Evolutionary conservation across 331 rosid genomes (phyloP).

Genomic region (Acacia concinna): DNA sequence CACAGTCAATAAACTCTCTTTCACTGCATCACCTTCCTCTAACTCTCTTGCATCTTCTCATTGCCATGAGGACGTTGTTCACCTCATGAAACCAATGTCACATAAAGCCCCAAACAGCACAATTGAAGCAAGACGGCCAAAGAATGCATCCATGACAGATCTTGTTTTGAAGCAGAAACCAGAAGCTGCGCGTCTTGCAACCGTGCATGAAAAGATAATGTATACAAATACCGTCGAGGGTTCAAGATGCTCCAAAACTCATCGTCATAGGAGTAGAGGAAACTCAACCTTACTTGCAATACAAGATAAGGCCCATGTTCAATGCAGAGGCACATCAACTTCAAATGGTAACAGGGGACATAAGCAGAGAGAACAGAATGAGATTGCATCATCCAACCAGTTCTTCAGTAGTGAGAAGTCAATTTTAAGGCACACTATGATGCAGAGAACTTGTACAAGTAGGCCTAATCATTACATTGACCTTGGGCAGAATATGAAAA

Average conservation of each 20-base stretch:
- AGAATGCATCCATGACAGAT: background rate
- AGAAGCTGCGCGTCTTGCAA: background rate
- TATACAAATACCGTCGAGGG: background rate
- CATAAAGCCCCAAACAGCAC: background rate
- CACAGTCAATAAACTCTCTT: constrained; percentile 42
- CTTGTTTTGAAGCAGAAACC: background rate
- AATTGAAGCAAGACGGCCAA: background rate
- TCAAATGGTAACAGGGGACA: constrained; percentile 35
- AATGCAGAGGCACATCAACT: constrained; percentile 18
- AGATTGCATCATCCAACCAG: constrained; percentile 47
- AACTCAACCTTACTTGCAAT: constrained; percentile 45
- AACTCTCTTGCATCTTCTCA: background rate
- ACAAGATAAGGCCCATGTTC: constrained; percentile 44
- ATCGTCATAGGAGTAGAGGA: constrained; percentile 33
- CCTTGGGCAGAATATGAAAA: background rate
- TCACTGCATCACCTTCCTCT: constrained; percentile 30
- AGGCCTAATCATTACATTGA: background rate
- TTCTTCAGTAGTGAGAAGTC: background rate
- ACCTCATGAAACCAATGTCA: background rate
- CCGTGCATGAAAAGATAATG: background rate
- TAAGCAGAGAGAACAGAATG: constrained; percentile 43
- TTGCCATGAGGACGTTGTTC: background rate
- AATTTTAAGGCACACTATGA: background rate
- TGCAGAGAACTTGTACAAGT: background rate
- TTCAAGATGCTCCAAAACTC: background rate